Conservation (phyloP, 2,329 filamentous ascomycete species). For the Tetracladium maxilliforme region DNA sequence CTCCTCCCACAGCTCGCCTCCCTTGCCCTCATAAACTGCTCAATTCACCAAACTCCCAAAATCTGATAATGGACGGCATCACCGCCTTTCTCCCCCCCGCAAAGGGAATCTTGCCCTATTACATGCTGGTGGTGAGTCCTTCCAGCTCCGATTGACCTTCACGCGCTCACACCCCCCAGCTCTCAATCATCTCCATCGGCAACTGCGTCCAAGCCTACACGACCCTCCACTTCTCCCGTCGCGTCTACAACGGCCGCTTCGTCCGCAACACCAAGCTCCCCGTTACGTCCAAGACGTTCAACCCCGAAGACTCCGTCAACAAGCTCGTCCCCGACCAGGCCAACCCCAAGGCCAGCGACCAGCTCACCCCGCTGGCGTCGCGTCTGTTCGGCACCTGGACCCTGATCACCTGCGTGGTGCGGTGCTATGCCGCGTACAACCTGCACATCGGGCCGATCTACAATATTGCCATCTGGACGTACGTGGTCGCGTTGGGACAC, state of each 20-base stretch:
- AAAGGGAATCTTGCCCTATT: conserved; percentile 41
- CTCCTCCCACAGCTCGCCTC: too few species aligned
- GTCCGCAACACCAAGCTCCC: too few species aligned
- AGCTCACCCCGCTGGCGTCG: conserved; percentile 59
- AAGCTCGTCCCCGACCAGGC: too few species aligned
- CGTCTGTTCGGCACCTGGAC: conserved; percentile 65
- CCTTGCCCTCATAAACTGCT: too few species aligned
- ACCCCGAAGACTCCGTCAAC: too few species aligned
- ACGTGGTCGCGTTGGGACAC: conserved; percentile 47
- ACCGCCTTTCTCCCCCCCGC: too few species aligned
- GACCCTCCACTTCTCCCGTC: conserved; percentile 69
- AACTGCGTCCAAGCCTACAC: conserved; percentile 78
- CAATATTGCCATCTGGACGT: conserved; percentile 49
- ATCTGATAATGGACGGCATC: too few species aligned
- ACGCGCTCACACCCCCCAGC: conserved; percentile 34
- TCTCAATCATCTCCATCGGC: conserved; percentile 66
- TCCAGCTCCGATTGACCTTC: conserved; percentile 2
- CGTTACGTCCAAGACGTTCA: too few species aligned
- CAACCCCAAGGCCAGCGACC: conserved; percentile 35
- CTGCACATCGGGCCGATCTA: conserved; percentile 44
- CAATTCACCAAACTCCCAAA: too few species aligned
- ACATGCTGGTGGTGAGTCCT: conserved; percentile 37
- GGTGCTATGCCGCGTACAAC: conserved; percentile 54
- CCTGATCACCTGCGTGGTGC: conserved; percentile 41
- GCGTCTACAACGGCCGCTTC: conserved; percentile 66